Evolutionary conservation across 306 rosid species (phyloP).

Genomic region (Nissolia schottii): DNA sequence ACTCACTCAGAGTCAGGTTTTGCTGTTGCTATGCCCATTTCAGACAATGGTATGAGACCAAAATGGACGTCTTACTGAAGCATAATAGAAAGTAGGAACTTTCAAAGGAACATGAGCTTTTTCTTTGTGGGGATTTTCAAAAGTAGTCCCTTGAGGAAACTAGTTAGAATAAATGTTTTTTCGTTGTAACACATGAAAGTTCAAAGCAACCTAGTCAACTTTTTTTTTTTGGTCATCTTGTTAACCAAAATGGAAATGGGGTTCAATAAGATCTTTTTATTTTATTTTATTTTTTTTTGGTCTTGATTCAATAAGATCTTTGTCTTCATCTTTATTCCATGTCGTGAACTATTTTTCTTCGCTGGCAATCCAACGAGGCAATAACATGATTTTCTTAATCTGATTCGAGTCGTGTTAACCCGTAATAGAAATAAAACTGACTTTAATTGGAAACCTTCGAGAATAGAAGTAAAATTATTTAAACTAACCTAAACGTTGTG

Average conservation of each 20-base stretch:
- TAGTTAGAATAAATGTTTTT: neutral
- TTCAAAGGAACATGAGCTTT: neutral
- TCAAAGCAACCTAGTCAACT: neutral
- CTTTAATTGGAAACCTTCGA: no score
- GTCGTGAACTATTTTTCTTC: neutral
- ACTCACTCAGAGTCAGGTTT: slow-evolving; percentile 28
- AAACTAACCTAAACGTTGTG: no score
- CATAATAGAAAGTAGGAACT: neutral
- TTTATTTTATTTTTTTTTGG: no score
- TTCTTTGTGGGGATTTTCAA: neutral
- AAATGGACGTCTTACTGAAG: slow-evolving; percentile 34
- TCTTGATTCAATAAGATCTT: neutral
- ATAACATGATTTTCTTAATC: no score
- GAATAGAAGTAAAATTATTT: no score
- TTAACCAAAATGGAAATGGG: neutral
- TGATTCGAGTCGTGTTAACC: no score
- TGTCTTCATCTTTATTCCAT: neutral
- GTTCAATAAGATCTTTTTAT: neutral
- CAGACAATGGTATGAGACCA: slow-evolving; percentile 2
- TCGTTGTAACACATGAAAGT: neutral
- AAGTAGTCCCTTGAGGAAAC: neutral
- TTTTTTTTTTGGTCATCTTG: neutral
- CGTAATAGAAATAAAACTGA: no score
- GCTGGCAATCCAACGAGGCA: no score
- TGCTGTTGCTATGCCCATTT: slow-evolving; percentile 23